phyloP scores from a whole-genome alignment of 129 eudicot species.

The Mikania micrantha region DNA sequence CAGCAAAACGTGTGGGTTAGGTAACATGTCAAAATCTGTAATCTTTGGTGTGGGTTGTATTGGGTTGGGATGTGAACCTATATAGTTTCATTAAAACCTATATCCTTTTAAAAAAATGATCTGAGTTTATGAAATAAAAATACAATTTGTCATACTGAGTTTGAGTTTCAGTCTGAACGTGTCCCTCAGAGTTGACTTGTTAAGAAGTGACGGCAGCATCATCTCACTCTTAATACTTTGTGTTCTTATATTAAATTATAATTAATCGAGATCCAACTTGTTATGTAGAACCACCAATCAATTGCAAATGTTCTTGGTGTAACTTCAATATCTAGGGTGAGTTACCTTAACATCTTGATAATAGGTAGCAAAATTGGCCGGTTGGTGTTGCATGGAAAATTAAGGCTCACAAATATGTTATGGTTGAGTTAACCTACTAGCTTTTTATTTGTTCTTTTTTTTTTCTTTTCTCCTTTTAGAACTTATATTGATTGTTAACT shows the following conservation, averaged over 20 bases:
- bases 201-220: background rate
- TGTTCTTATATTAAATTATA: too few species aligned
- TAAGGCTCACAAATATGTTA: background rate
- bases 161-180: background rate
- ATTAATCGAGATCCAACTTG: background rate
- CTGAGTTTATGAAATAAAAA: background rate
- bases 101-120: background rate
- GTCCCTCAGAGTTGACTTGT: background rate
- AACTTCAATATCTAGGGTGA: background rate
- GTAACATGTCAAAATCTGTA: background rate
- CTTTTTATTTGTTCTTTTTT: too few species aligned
- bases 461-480: background rate
- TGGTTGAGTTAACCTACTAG: background rate
- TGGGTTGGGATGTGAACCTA: background rate
- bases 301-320: background rate
- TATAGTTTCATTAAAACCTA: background rate
- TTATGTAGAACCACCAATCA: background rate
- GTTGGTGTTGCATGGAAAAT: background rate
- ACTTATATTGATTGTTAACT: background rate
- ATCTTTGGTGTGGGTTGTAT: background rate
- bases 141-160: background rate
- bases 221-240: background rate
- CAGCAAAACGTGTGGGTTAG: background rate
- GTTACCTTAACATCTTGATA: background rate
- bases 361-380: background rate